Base-by-base conservation (phyloP, 2,329 filamentous ascomycete species). In the Aspergillus floridensis region DNA sequence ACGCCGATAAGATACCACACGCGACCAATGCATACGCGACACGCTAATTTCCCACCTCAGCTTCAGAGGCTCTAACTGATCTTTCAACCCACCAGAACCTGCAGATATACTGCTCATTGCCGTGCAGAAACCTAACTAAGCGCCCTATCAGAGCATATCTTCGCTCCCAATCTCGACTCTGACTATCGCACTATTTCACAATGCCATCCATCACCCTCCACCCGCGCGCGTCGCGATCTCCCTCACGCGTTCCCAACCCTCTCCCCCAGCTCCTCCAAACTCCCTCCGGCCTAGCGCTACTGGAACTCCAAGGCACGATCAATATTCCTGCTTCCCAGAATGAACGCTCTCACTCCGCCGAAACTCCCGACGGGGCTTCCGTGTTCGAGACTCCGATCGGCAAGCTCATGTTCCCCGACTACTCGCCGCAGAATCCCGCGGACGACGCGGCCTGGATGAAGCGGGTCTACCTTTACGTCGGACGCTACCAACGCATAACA, bases 241-340 rank as follows among this genome's bases (percentile, higher is more conserved):
- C 53, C 16, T 26, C 53, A 55, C 44, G 53, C 53, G 53, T 55
- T 11, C 19, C 63, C 60, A 86, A 84, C 67, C 87, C 90, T 4
- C 84, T 98, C 4, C 95, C 95, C 1, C 75, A 84, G n/a, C 82
- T 96, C 63, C 85, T 98, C 16, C 90, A 93, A 68, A 97, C 93
- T 0, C 95, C 95, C 0, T 88, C 90, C 0, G 95, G 95, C 53
- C 85, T 97, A 46, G 93, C 93, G 19, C 82, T 99, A 49, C 81
- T 99, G 59, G 95, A 98, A 78, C 85, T 99, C 14, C 95, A 99
- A 80, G 95, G 93, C 62, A 91, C 86, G 14, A 88, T 99, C 77
- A 93, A 96, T 74, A 81, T 92, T 1, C 88, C 91, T 22, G 22
- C 22, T 7, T 63, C 77, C 2, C 65, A 73, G 31, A 67, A 64